Evolutionary conservation across 768 basidiomycete genomes (phyloP), one percentile per base, ranked within the genome.

Genomic region (Rhizopogon rudus): DNA sequence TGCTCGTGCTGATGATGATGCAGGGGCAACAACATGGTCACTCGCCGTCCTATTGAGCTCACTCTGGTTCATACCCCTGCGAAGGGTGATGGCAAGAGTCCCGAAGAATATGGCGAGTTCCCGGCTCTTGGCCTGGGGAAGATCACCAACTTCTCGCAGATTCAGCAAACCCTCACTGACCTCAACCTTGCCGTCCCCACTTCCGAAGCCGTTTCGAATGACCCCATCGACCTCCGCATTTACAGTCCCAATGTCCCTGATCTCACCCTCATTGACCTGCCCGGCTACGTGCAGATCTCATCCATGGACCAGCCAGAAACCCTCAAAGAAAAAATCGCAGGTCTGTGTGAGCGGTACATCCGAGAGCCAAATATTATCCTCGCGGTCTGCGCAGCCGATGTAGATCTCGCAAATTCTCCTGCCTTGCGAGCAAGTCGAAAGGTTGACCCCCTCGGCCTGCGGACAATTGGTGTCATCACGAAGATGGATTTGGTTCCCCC

Each of bases 11-110:
- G 44, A 59, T 48, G 53, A 52, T 40, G 44, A 46, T 35, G 16
- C 65, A 98, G 96, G 74, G 97, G 97, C 53, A 88, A 93, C 71
- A 98, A 98, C 71, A 99, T 99, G 97, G 97, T 98, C 35, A 99
- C 97, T 2, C 88, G 97, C 1, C 87, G 97, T 52, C 97, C 97
- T 1, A 98, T 99, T 63, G 97, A 99, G 67, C 83, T 99, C 56
- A 99, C 97, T 3, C 86, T 99, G 46, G 87, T 98, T 55, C 93
- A 99, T 66, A 96, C 90, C 0, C 93, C 93, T 20, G 67, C 81
- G 16, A 56, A 16, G 3, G 75, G 70, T 9, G 74, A 82, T 35
- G 81, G 83, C 2, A 73, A 80, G 53, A 70, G 76, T 5, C 75
- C 81, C 20, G 79, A 74, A 40, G 95, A 97, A 68, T 98, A 94